Evolutionary conservation across 208 protist genomes (phyloP), one percentile per base, ranked within the genome.

Genomic region (Crithidia acanthocephali): DNA sequence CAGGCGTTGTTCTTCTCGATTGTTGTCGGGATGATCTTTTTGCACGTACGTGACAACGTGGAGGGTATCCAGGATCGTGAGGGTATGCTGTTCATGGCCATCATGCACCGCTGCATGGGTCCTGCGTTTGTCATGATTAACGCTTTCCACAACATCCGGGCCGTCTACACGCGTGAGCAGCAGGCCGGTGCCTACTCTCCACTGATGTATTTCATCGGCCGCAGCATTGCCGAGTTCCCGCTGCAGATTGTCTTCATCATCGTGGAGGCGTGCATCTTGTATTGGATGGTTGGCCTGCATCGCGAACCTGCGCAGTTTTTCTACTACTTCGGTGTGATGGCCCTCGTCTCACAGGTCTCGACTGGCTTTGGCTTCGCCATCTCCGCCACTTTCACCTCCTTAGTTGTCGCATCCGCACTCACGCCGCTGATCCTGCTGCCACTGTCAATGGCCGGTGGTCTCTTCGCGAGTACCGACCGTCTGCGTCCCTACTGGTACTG

Each of bases 401-500:
- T 84, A 16, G 42, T 85, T 16, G 50, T 88, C 2, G 85, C 85
- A 10, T 69, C 80, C 28, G 81, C 65, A n/a, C 68, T 90, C 28
- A 55, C 82, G 30, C 87, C 90, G 18, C 64, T 91, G 16, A 81
- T 93, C 40, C 30, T 93, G 37, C 48, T 95, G 33, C 90, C 90
- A 6, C 74, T 95, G 52, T 35, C 74, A 11, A 58, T 93, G 37
- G 87, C 74, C 6, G 85, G 85, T 53, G 90, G 90, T 45, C 69
- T 95, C 40, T 81, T 87, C 37, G 90, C 87, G 20, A 91, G 66
- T 63, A 90, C 83, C 22, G 93, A 72, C 27, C 82, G 85, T 28
- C 72, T 95, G 48, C 81, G 81, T 61, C 7, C 86, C 32, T 92
- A 95, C 78, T 95, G 87, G 84, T 90, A 91, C 71, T 91, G 83